Evolutionary conservation across 2,329 filamentous ascomycete genomes (phyloP), one percentile per base, ranked within the genome.

Genomic region (Daldinia eschscholtzii): DNA sequence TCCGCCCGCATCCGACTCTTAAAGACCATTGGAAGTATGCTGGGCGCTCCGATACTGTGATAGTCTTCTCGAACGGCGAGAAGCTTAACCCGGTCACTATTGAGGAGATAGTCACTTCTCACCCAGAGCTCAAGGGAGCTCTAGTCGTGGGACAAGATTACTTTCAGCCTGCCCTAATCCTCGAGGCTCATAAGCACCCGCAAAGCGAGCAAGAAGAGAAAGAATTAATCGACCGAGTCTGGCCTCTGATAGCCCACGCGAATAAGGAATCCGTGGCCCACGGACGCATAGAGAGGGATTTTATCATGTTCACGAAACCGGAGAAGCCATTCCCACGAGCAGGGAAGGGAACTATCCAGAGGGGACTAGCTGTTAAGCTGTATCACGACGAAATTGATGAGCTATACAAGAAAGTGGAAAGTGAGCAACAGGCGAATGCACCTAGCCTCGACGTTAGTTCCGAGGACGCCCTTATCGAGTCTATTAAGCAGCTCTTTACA

Each of bases 11-110:
- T 30, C 70, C 70, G 20, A 39, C 28, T 23, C 20, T 72, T 5
- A 37, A 56, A n/a, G 57, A 72, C 37, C 33, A 69, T 18, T 57
- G 79, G 79, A 64, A 75, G 26, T 77, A 78, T 55, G 68, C 74
- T 12, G 77, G 79, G 26, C 74, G 80, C n/a, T 67, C 75, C 26
- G 70, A 72, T 33, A 65, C 68, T 59, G 72, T 85, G 50, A 80
- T 84, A 23, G 82, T 85, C n/a, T 79, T 85, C 13, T 80, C 79
- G 2, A 84, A 82, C 46, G 83, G 83, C 9, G 81, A 84, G 73
- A 85, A 85, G 72, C 74, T 85, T 26, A 85, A 85, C 65, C 81
- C 82, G 0, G 73, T 81, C 4, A 76, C 73, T 3, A 80, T 83
- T 46, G 83, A 84, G 64, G 61, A 72, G 0, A 74, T 75, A n/a